Base-by-base conservation (phyloP, 805 yeast species). In the Saccharomycopsis fodiens region DNA sequence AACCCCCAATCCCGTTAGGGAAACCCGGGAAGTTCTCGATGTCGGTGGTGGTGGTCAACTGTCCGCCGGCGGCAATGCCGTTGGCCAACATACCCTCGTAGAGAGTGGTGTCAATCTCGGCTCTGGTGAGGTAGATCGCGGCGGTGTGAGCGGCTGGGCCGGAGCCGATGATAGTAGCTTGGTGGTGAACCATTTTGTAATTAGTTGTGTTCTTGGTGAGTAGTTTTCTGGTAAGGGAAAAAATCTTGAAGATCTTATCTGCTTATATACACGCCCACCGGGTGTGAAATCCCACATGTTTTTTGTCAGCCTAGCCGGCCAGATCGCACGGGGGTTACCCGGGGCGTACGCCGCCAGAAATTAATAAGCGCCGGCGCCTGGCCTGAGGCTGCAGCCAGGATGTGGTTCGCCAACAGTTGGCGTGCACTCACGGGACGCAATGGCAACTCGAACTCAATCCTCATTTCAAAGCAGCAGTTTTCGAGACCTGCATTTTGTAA, bases 61-160 rank as follows among this genome's bases (percentile, higher is more conserved):
- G 99, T 51, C 98, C 98, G 59, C 98, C 98, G 22, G 98, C 96
- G 44, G 98, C 98, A 57, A 91, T 76, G 57, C 98, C 98, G 67
- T 93, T 93, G 54, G 98, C 98, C 48, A 70, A 58, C 83, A 91
- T 73, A 59, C 98, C 98, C 70, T 93, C 98, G 68, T 88, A 93
- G 57, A 93, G 66, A 25, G 85, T 80, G 20, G 98, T 97, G 67
- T 84, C 81, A 61, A 88, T 78, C 73, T 93, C 98, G 36, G 98
- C 98, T 67, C 98, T 82, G 25, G 97, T 82, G 45, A 93, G 73
- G 67, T 93, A 93, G 65, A 93, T 86, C 54, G 98, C 98, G 42
- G 98, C 98, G 37, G 98, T 93, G 74, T 93, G 96, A 46, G 97
- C 98, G 47, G 98, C 98, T 47, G 98, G 98, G 57, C 98, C 98